phyloP scores from a whole-genome alignment of 202 grass and related monocot genomes.

The Eragrostis tef region DNA sequence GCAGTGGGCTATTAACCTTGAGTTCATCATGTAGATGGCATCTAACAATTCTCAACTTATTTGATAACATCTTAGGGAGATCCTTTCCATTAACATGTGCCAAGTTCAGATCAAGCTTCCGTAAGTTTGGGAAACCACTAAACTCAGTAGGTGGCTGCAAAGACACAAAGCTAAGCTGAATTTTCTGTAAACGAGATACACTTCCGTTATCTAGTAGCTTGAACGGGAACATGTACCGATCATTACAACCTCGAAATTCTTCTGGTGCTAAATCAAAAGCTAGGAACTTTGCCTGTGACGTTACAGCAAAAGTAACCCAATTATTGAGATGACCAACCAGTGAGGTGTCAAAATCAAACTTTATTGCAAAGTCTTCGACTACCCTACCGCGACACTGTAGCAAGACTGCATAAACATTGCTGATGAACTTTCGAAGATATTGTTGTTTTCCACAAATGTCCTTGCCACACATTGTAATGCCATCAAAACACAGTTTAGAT shows the following conservation, averaged over 20 bases:
- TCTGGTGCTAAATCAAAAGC: background rate
- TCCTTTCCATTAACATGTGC: background rate
- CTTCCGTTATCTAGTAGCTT: background rate
- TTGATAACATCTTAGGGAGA: constrained; percentile 4
- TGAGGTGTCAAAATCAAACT: background rate
- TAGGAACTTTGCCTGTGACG: background rate
- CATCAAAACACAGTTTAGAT: background rate
- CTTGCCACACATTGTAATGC: background rate
- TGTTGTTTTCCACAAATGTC: background rate
- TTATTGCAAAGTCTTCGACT: background rate
- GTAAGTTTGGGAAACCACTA: constrained; percentile 14
- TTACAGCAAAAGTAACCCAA: constrained; percentile 19
- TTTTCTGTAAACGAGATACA: background rate
- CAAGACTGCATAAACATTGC: constrained; percentile 14
- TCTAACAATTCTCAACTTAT: background rate
- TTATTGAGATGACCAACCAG: background rate
- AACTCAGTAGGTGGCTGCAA: background rate
- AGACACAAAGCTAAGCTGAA: constrained; percentile 35
- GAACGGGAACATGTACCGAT: background rate
- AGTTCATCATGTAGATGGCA: background rate
- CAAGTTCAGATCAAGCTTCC: background rate
- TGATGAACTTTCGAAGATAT: background rate
- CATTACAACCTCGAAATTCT: background rate
- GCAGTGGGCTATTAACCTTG: background rate
- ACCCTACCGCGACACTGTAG: background rate